These are phyloP conservation scores for Coemansia umbellata DNA, from an alignment of 192 early-diverging fungal species.

Conservation along the genomic window DNA sequence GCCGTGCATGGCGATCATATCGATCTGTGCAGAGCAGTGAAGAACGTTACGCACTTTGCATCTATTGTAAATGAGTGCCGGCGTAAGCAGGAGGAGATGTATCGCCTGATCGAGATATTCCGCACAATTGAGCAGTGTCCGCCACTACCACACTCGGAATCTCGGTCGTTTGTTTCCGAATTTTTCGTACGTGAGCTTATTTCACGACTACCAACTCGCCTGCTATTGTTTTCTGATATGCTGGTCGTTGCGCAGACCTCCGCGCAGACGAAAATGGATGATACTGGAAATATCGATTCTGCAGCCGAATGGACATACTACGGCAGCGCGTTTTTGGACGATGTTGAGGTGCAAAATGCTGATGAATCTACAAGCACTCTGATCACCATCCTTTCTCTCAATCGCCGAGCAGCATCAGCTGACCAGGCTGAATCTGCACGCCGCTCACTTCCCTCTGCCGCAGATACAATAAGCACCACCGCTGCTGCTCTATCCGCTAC, in stretches of 20 bases:
- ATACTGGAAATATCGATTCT: conserved; percentile 12
- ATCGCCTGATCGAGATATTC: conserved; percentile 31
- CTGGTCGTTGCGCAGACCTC: conserved; percentile 43
- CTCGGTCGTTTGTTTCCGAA: conserved; percentile 34
- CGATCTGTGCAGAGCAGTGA: conserved; percentile 46
- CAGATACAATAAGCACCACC: conserved; percentile 6
- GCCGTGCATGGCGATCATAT: conserved; percentile 47
- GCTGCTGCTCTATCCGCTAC: neutral
- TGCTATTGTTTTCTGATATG: conserved; percentile 43
- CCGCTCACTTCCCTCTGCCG: conserved; percentile 23
- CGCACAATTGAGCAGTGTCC: conserved; percentile 38
- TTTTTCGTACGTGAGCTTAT: conserved; percentile 46
- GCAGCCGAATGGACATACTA: conserved; percentile 41
- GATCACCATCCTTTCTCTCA: conserved; percentile 46
- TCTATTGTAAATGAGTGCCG: conserved; percentile 50
- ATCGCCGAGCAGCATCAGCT: conserved; percentile 15
- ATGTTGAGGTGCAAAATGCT: conserved; percentile 46
- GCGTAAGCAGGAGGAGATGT: conserved; percentile 46
- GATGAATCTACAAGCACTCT: conserved; percentile 44
- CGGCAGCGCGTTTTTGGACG: conserved; percentile 36
- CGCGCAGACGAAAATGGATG: conserved; percentile 24
- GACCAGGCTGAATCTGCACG: conserved; percentile 8
- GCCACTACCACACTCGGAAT: conserved; percentile 22
- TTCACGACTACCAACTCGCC: conserved; percentile 38
- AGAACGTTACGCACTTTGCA: conserved; percentile 46